These are phyloP conservation scores for Nelumbo lutea DNA, from an alignment of 164 flowering plant genomes.

Conservation along the genomic window DNA sequence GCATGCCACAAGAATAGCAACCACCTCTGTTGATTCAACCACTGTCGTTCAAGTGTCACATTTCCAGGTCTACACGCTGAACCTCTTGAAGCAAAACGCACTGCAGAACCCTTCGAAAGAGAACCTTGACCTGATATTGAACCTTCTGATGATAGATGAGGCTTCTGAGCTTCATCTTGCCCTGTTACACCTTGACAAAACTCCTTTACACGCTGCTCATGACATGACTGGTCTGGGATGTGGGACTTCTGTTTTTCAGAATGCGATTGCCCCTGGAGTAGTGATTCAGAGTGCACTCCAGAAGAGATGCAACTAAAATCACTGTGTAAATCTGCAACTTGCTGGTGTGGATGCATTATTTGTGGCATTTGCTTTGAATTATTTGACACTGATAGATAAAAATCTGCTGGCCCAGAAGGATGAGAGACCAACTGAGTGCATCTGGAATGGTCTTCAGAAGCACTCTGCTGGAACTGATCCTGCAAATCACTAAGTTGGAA, in stretches of 20 bases:
- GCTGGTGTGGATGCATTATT: slow-evolving; percentile 41
- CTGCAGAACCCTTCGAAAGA: slow-evolving; percentile 29
- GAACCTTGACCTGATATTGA: slow-evolving; percentile 35
- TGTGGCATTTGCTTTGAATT: slow-evolving; percentile 57
- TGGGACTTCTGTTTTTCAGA: slow-evolving; percentile 36
- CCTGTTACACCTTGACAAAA: slow-evolving; percentile 52
- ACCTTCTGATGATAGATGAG: slow-evolving; percentile 57
- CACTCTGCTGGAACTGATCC: slow-evolving; percentile 53
- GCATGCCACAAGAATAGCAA: slow-evolving; percentile 80
- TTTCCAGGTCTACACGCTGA: slow-evolving; percentile 28
- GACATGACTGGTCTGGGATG: slow-evolving; percentile 27
- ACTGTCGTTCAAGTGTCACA: slow-evolving; percentile 33
- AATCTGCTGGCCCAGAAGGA: slow-evolving; percentile 38
- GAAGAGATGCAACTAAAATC: slow-evolving; percentile 35
- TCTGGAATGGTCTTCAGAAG: slow-evolving; percentile 35
- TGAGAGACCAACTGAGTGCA: slow-evolving; percentile 32
- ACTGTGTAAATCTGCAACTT: slow-evolving; percentile 42
- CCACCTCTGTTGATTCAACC: slow-evolving; percentile 60
- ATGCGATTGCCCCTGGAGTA: slow-evolving; percentile 47
- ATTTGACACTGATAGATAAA: slow-evolving; percentile 35
- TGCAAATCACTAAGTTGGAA: slow-evolving; percentile 57
- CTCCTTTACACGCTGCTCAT: slow-evolving; percentile 62
- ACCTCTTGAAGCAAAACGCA: slow-evolving; percentile 26
- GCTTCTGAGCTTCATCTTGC: slow-evolving; percentile 67
- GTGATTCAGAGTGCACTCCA: slow-evolving; percentile 47